A percentile compares a stretch with the other conserved stretches of the same genome.
These are phyloP conservation scores for Colletotrichum tropicale DNA, from an alignment of 2,329 filamentous ascomycete genomes.

Conservation along the genomic window DNA sequence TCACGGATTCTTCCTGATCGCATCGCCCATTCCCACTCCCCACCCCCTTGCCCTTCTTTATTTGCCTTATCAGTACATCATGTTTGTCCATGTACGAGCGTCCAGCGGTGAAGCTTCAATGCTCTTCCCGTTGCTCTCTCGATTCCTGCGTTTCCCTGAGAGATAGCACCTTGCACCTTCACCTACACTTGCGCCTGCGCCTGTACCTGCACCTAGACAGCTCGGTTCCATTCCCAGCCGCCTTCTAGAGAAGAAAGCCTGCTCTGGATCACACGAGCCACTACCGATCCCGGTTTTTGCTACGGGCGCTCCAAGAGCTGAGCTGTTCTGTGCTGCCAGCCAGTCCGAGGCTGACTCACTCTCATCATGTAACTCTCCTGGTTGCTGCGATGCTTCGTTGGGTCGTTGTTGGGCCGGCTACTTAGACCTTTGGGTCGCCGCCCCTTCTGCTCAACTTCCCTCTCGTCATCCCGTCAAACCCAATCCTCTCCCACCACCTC, in stretches of 20 bases:
- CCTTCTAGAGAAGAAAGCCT: neutral
- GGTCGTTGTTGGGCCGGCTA: neutral
- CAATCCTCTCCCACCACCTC: neutral
- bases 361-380: conserved; percentile 18
- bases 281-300: conserved; percentile 2
- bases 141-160: conserved; percentile 1
- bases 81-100: conserved; percentile 13
- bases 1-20: neutral
- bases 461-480: neutral
- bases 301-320: conserved; percentile 7
- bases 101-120: conserved; percentile 20
- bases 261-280: neutral
- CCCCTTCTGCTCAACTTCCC: neutral
- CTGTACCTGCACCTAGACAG: neutral
- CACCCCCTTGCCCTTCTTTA: conserved; percentile 1
- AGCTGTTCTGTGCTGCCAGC: conserved; percentile 4
- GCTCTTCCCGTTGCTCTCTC: conserved; percentile 10
- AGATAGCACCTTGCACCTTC: neutral
- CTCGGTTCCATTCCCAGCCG: neutral
- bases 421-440: conserved; percentile 12
- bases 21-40: neutral
- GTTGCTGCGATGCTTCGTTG: conserved; percentile 12
- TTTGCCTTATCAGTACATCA: conserved; percentile 17
- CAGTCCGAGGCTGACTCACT: conserved; percentile 12
- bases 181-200: neutral